Conservation (phyloP, 2,329 filamentous ascomycete genomes). For the Alternaria gaisen region DNA sequence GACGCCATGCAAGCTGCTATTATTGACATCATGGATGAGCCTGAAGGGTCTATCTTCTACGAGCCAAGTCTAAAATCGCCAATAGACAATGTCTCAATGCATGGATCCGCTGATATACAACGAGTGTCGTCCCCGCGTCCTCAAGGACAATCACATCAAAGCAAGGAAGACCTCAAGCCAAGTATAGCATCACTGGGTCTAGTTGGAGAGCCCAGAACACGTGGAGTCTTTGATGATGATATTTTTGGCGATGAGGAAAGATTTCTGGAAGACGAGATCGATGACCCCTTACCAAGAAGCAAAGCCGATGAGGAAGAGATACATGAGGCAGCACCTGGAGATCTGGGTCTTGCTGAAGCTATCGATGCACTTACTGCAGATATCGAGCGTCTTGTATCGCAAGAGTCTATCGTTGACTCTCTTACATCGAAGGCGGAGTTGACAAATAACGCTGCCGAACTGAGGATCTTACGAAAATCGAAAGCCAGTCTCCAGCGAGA, state of each 20-base stretch:
- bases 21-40: constrained; percentile 88
- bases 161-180: constrained; percentile 69
- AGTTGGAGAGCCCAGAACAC: constrained; percentile 84
- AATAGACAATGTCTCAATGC: constrained; percentile 68
- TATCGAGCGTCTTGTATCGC: constrained; percentile 85
- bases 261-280: constrained; percentile 84
- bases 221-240: constrained; percentile 93
- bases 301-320: constrained; percentile 81
- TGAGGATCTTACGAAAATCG: constrained; percentile 91
- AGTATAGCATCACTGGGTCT: constrained; percentile 91
- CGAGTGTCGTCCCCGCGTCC: constrained; percentile 54
- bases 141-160: constrained; percentile 34
- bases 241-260: constrained; percentile 91
- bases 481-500: constrained; percentile 93
- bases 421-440: constrained; percentile 93
- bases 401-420: constrained; percentile 91
- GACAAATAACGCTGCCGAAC: constrained; percentile 93
- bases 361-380: constrained; percentile 88
- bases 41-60: constrained; percentile 73
- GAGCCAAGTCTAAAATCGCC: constrained; percentile 61
- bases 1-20: constrained; percentile 92
- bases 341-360: constrained; percentile 91
- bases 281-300: constrained; percentile 70
- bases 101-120: constrained; percentile 68
- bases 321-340: constrained; percentile 91